These are phyloP conservation scores for Cinnamomum chago DNA, from an alignment of 164 flowering plant genomes.

Conservation along the genomic window DNA sequence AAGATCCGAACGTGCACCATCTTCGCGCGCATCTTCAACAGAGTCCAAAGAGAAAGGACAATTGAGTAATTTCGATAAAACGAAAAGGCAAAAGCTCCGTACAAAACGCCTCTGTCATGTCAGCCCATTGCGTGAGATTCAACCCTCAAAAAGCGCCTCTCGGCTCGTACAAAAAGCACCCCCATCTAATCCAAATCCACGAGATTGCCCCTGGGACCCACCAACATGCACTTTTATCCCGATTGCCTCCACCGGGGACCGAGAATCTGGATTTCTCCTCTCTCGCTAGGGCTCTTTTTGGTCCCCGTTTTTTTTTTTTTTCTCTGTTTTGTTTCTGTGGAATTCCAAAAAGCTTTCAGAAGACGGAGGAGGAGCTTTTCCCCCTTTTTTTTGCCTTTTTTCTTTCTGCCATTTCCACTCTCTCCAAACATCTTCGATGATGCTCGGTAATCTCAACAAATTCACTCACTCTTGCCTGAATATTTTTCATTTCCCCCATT, in stretches of 20 bases:
- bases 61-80: no score
- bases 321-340: not conserved
- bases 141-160: no score
- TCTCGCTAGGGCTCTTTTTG: slow-evolving; percentile 4
- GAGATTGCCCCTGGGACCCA: slow-evolving; percentile 8
- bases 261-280: slow-evolving; percentile 3
- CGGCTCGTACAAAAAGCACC: not conserved
- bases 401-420: not conserved
- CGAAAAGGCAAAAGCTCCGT: no score
- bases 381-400: not conserved
- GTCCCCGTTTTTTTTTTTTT: not conserved
- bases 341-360: slow-evolving; percentile 1
- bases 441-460: slow-evolving; percentile 11
- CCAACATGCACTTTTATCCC: slow-evolving; percentile 9
- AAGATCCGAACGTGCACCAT: no score
- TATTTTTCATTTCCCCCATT: not conserved
- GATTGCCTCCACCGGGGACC: slow-evolving; percentile 11
- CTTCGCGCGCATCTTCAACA: no score
- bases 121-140: no score
- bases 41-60: no score
- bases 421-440: not conserved
- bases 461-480: not conserved
- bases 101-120: no score
- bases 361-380: not conserved
- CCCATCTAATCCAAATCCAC: not conserved